Percentiles rank a stretch among this genome's conserved stretches.
Conservation (phyloP, 208 protist genomes). For the Crithidia bombi region DNA sequence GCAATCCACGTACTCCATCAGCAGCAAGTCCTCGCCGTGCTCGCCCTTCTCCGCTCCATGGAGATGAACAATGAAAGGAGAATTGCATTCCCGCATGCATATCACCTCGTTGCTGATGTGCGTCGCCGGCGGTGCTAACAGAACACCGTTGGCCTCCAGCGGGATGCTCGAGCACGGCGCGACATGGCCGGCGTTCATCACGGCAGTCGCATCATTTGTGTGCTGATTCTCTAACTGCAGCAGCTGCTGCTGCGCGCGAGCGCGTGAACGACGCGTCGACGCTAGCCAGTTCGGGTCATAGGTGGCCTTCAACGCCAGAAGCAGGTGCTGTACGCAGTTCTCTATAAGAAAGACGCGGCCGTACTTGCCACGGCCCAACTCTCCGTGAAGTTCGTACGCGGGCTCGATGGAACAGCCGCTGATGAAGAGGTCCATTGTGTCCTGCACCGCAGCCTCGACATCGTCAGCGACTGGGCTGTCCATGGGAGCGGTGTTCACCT, state of each 20-base stretch:
- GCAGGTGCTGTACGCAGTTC: slow-evolving; percentile 27
- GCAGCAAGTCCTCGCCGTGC: slow-evolving; percentile 53
- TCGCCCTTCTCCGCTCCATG: slow-evolving; percentile 28
- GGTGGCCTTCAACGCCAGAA: slow-evolving; percentile 35
- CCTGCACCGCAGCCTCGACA: background rate
- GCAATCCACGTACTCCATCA: slow-evolving; percentile 77
- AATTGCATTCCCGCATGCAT: slow-evolving; percentile 41
- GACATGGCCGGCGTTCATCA: background rate
- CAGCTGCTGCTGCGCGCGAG: slow-evolving; percentile 15
- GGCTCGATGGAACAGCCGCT: slow-evolving; percentile 10
- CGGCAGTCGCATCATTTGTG: slow-evolving; percentile 5
- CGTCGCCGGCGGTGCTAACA: background rate
- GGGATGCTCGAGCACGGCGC: background rate
- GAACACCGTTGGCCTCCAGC: background rate
- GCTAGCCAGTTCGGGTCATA: slow-evolving; percentile 29
- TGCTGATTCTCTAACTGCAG: too few species aligned
- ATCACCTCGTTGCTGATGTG: slow-evolving; percentile 34
- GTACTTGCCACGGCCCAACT: slow-evolving; percentile 34
- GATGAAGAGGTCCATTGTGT: slow-evolving; percentile 20
- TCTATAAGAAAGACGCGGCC: slow-evolving; percentile 32
- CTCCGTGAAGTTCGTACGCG: slow-evolving; percentile 27
- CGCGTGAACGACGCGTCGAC: slow-evolving; percentile 14
- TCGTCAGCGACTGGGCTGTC: background rate
- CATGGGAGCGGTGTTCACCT: background rate
- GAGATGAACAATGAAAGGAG: slow-evolving; percentile 31